Conservation (phyloP, 805 yeast genomes). For the Alloascoidea hylecoeti region DNA sequence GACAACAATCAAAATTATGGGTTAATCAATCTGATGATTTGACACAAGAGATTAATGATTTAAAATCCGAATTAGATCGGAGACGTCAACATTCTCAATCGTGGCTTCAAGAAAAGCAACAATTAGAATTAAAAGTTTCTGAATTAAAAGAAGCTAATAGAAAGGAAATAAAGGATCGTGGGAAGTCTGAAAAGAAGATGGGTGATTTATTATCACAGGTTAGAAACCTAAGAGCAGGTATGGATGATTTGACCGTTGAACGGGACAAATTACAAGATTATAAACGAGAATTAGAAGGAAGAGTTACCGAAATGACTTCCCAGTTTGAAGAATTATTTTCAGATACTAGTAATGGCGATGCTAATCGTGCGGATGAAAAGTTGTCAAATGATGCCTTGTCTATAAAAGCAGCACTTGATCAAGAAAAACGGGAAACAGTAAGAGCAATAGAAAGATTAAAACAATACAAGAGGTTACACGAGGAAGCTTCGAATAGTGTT, state of each 20-base stretch:
- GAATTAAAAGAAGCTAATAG: constrained; percentile 30
- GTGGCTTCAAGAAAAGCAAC: constrained; percentile 5
- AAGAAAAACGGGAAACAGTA: constrained; percentile 6
- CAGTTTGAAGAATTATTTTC: constrained; percentile 24
- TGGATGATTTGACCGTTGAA: constrained; percentile 47
- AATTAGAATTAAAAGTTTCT: constrained; percentile 21
- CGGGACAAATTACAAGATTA: constrained; percentile 44
- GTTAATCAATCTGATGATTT: constrained; percentile 22
- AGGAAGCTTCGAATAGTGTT: constrained; percentile 13
- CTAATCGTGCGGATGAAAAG: constrained; percentile 12
- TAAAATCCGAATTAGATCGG: constrained; percentile 2
- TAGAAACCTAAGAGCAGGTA: constrained; percentile 37
- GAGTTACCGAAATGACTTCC: constrained; percentile 24
- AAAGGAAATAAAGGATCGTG: constrained; percentile 23
- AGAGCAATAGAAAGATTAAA: constrained; percentile 6
- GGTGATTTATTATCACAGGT: constrained; percentile 37
- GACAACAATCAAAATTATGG: constrained; percentile 10
- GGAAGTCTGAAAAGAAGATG: constrained; percentile 29
- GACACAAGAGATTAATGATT: constrained; percentile 26
- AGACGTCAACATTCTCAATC: constrained; percentile 2
- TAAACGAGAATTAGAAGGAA: constrained; percentile 29
- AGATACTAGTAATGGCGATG: constrained; percentile 17
- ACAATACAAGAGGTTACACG: constrained; percentile 19
- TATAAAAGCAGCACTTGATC: constrained; percentile 2
- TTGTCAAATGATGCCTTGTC: not conserved